A percentile compares a stretch with the other conserved stretches of the same genome.
Conservation (phyloP, 2,329 filamentous ascomycete genomes). For the Cladosporium austrohemisphaericum region DNA sequence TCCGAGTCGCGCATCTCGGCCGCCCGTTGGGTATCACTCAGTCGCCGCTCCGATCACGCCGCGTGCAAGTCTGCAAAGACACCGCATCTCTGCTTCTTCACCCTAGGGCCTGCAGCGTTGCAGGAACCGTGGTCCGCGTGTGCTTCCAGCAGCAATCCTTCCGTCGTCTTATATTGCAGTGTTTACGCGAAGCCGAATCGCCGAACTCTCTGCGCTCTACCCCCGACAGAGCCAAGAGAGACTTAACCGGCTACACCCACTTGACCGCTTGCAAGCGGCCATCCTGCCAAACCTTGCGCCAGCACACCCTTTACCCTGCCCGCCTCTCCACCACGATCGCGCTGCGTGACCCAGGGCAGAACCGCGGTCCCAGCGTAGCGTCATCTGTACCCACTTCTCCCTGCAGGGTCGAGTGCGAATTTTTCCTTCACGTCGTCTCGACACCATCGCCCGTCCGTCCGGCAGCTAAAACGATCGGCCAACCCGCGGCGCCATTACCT, state of each 20-base stretch:
- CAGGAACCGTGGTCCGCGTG: slow-evolving; percentile 14
- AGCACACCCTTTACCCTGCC: slow-evolving; percentile 12
- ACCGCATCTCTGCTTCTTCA: slow-evolving; percentile 11
- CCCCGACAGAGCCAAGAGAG: slow-evolving; percentile 6
- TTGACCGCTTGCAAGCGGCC: slow-evolving; percentile 14
- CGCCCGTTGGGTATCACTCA: slow-evolving; percentile 11
- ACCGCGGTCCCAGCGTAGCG: slow-evolving; percentile 14
- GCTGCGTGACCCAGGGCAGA: slow-evolving; percentile 10
- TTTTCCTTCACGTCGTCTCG: slow-evolving; percentile 24
- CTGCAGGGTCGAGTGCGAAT: slow-evolving; percentile 19
- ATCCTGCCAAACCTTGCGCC: slow-evolving; percentile 14
- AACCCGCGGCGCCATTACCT: slow-evolving; percentile 30
- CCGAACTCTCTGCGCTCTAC: background rate
- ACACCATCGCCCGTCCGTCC: slow-evolving; percentile 22
- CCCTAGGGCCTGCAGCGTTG: slow-evolving; percentile 15
- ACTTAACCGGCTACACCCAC: slow-evolving; percentile 13
- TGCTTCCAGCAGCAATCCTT: slow-evolving; percentile 9
- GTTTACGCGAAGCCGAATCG: background rate
- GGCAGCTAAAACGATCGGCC: slow-evolving; percentile 31
- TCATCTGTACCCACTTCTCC: slow-evolving; percentile 23
- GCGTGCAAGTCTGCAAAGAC: slow-evolving; percentile 10
- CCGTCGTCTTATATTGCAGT: background rate
- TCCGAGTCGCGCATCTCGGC: slow-evolving; percentile 6
- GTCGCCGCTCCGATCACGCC: slow-evolving; percentile 13
- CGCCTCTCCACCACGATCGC: slow-evolving; percentile 2